Percentiles rank a stretch among this genome's conserved stretches.
Evolutionary conservation across 495 filamentous ascomycete species (phyloP).

Genomic region (Parathielavia appendiculata): DNA sequence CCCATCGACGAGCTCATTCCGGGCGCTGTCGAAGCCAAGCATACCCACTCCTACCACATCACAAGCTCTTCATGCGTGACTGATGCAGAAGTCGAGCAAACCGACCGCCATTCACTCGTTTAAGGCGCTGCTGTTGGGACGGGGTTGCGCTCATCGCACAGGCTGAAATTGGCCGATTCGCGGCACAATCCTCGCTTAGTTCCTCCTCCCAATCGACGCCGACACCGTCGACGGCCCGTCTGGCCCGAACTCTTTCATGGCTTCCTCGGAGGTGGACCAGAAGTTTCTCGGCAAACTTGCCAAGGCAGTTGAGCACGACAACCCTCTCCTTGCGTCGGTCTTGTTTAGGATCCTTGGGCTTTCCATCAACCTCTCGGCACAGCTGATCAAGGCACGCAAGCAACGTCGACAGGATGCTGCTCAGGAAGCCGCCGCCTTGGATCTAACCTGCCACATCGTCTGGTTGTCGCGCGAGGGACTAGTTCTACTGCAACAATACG

Average conservation of each 20-base stretch:
- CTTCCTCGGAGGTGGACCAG: conserved; percentile 92
- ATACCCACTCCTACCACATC: neutral
- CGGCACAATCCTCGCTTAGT: neutral
- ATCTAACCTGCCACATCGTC: conserved; percentile 86
- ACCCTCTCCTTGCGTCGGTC: conserved; percentile 68
- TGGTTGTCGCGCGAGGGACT: conserved; percentile 94
- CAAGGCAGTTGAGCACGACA: conserved; percentile 62
- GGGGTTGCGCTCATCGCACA: neutral
- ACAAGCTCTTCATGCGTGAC: conserved; percentile 4
- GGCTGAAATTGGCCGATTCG: neutral
- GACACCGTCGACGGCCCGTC: neutral
- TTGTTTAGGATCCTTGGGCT: conserved; percentile 89
- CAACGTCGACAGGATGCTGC: conserved; percentile 77
- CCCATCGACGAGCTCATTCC: neutral
- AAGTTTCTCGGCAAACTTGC: conserved; percentile 90
- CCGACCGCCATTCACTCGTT: conserved; percentile 30
- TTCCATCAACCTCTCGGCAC: conserved; percentile 79
- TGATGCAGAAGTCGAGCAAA: conserved; percentile 22
- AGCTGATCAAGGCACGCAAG: conserved; percentile 76
- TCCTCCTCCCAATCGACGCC: neutral
- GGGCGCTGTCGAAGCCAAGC: conserved; percentile 7
- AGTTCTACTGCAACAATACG: conserved; percentile 75
- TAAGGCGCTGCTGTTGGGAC: conserved; percentile 13
- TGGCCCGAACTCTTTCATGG: conserved; percentile 54
- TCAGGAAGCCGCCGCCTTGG: conserved; percentile 71